These are phyloP conservation scores for Calophaca sinica DNA, from an alignment of 306 rosid genomes.

Conservation along the genomic window DNA sequence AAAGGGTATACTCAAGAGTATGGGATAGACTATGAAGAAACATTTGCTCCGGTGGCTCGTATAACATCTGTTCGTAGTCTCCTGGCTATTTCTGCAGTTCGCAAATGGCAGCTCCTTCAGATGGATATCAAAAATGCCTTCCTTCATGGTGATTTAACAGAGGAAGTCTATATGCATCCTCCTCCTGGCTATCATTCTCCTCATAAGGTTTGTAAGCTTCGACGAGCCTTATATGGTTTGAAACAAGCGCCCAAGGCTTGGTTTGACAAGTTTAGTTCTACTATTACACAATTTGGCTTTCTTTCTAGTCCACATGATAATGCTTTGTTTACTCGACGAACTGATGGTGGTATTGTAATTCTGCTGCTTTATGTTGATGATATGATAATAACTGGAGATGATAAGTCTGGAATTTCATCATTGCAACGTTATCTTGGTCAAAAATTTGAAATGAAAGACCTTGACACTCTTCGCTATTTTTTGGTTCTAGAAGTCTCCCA, in stretches of 20 bases:
- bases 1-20: not conserved
- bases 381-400: not conserved
- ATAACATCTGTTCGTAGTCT: not conserved
- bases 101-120: not conserved
- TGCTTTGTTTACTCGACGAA: not conserved
- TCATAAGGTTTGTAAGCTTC: not conserved
- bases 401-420: not conserved
- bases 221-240: not conserved
- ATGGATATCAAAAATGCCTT: not conserved
- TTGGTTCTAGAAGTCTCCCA: no score
- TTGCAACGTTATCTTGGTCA: not conserved
- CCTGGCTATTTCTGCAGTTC: not conserved
- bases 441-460: not conserved
- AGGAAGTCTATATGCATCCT: no score
- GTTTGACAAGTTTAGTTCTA: not conserved
- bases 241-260: not conserved
- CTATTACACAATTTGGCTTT: not conserved
- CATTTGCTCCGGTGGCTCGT: not conserved
- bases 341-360: not conserved
- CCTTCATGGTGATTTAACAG: not conserved
- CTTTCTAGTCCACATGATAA: not conserved
- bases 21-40: not conserved
- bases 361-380: not conserved
- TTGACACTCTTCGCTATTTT: not conserved
- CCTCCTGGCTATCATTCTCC: no score